Percentiles rank a stretch among this genome's conserved stretches.
Conservation (phyloP, 208 protist species). For the Trypanosoma conorhini region DNA sequence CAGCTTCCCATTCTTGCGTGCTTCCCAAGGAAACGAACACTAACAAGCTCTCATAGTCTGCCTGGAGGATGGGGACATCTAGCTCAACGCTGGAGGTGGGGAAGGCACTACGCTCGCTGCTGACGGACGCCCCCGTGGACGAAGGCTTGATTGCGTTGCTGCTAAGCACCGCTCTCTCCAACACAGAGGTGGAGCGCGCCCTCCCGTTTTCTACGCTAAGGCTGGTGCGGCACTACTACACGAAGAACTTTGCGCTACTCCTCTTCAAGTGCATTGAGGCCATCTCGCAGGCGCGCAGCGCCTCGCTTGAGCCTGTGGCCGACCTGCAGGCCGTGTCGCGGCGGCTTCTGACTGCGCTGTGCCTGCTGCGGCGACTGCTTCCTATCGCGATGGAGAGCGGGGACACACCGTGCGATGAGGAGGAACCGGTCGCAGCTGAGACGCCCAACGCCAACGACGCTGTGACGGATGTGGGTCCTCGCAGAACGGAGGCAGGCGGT, state of each 20-base stretch:
- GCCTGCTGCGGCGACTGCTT: slow-evolving; percentile 58
- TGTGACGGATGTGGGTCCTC: slow-evolving; percentile 14
- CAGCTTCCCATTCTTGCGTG: not conserved
- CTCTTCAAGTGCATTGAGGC: slow-evolving; percentile 71
- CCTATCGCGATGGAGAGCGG: slow-evolving; percentile 74
- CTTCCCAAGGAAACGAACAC: not conserved
- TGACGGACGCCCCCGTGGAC: slow-evolving; percentile 28
- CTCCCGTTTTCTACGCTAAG: slow-evolving; percentile 59
- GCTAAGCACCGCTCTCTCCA: slow-evolving; percentile 42
- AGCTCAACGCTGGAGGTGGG: slow-evolving; percentile 60
- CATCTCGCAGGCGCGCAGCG: slow-evolving; percentile 38
- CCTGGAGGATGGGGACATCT: slow-evolving; percentile 58
- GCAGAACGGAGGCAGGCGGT: not conserved
- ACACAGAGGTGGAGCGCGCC: slow-evolving; percentile 41
- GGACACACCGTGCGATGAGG: slow-evolving; percentile 23
- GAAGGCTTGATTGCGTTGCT: slow-evolving; percentile 38
- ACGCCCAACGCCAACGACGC: not conserved
- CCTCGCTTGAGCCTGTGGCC: slow-evolving; percentile 2
- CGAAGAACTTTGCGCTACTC: slow-evolving; percentile 73
- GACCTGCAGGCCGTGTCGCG: slow-evolving; percentile 1
- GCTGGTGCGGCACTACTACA: slow-evolving; percentile 76
- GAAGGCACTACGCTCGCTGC: slow-evolving; percentile 39
- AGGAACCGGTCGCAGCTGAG: not conserved
- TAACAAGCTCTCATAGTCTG: not conserved
- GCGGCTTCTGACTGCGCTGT: slow-evolving; percentile 52